A percentile compares a stretch with the other conserved stretches of the same genome.
phyloP scores from a whole-genome alignment of 2,329 filamentous ascomycete genomes.

The Phoma sp. region DNA sequence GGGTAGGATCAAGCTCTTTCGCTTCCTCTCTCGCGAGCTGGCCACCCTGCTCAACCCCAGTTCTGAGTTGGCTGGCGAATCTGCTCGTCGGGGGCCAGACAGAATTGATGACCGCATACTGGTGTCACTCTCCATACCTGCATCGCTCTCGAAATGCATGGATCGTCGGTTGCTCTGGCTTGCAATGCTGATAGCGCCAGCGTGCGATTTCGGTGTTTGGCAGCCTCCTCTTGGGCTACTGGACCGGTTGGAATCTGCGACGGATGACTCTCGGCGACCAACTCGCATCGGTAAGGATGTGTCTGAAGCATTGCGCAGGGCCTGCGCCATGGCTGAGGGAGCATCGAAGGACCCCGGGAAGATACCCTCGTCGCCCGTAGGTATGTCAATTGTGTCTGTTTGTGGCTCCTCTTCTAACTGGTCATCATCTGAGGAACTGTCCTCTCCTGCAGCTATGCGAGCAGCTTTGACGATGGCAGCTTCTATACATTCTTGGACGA shows the following conservation, averaged over 20 bases:
- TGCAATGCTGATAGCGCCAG: conserved; percentile 65
- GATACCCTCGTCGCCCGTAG: conserved; percentile 61
- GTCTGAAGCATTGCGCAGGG: conserved; percentile 63
- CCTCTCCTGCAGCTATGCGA: conserved; percentile 81
- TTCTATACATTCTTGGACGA: conserved; percentile 95
- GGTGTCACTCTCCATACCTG: conserved; percentile 83
- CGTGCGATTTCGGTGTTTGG: conserved; percentile 86
- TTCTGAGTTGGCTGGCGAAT: conserved; percentile 79
- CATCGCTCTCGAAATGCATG: conserved; percentile 82
- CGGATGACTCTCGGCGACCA: conserved; percentile 64
- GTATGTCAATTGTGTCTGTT: conserved; percentile 46
- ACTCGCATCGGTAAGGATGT: conserved; percentile 53
- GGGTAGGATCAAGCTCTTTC: conserved; percentile 84
- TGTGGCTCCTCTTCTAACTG: conserved; percentile 56
- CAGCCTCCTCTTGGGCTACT: conserved; percentile 85
- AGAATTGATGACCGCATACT: conserved; percentile 84
- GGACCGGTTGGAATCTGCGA: conserved; percentile 80
- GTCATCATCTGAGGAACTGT: conserved; percentile 75
- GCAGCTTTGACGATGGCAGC: conserved; percentile 90
- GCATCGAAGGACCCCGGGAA: conserved; percentile 67
- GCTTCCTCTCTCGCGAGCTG: conserved; percentile 82
- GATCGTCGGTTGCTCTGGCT: conserved; percentile 76
- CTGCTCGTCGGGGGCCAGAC: conserved; percentile 75
- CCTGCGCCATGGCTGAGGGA: conserved; percentile 63
- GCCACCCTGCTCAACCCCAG: conserved; percentile 78